A percentile compares a stretch with the other conserved stretches of the same genome.
phyloP scores from a whole-genome alignment of 768 basidiomycete genomes.

The Holtermannia corniformis region DNA sequence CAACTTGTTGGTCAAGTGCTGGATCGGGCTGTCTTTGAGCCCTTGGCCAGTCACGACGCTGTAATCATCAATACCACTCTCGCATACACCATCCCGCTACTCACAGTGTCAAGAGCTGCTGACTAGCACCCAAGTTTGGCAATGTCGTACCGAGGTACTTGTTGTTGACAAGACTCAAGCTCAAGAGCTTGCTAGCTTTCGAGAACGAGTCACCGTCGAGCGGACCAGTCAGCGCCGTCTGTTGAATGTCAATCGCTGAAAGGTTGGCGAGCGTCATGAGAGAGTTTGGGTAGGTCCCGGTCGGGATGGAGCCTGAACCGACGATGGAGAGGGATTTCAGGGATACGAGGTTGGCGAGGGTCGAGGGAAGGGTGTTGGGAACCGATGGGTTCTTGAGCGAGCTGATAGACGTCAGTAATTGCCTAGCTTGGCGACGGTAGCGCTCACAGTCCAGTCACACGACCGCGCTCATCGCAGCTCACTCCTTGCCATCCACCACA shows the following conservation, averaged over 20 bases:
- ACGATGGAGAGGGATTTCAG: constrained; percentile 30
- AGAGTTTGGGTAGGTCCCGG: constrained; percentile 30
- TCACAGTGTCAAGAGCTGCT: constrained; percentile 29
- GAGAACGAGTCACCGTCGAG: constrained; percentile 16
- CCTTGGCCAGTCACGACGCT: constrained; percentile 39
- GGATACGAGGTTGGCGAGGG: constrained; percentile 33
- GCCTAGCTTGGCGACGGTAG: neutral
- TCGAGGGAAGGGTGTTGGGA: constrained; percentile 22
- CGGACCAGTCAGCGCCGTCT: constrained; percentile 33
- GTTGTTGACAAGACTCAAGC: constrained; percentile 36
- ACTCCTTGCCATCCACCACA: constrained; percentile 40
- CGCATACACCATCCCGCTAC: constrained; percentile 1
- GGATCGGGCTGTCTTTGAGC: constrained; percentile 19
- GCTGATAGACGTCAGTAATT: constrained; percentile 9
- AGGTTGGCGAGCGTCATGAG: constrained; percentile 26
- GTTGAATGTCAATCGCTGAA: constrained; percentile 33
- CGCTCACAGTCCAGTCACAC: constrained; percentile 34
- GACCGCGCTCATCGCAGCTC: constrained; percentile 31
- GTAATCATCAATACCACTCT: constrained; percentile 1
- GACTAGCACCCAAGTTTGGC: constrained; percentile 22
- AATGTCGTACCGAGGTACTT: constrained; percentile 30
- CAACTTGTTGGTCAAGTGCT: constrained; percentile 21
- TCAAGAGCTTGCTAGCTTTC: constrained; percentile 13
- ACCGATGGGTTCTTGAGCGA: constrained; percentile 37
- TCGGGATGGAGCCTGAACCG: constrained; percentile 35